These are phyloP conservation scores for Gossypium thurberi DNA, from an alignment of 345 rosid genomes.

Conservation along the genomic window DNA sequence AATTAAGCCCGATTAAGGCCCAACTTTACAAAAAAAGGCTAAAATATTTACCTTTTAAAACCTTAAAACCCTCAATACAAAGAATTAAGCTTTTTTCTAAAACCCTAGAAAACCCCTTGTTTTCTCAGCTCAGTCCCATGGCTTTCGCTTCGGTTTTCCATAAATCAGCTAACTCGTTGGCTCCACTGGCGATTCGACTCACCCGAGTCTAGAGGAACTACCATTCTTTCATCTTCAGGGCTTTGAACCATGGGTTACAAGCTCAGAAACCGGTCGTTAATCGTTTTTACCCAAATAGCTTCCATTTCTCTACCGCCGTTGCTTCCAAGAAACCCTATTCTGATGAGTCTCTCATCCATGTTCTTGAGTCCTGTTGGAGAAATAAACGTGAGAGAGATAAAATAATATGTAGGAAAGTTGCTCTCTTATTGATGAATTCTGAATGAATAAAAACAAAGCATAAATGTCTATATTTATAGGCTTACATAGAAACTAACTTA, in stretches of 20 bases:
- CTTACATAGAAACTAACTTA: too few relatives aligned
- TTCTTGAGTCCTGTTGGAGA: constrained; percentile 31
- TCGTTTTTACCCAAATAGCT: constrained; percentile 5
- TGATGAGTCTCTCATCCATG: constrained; percentile 49
- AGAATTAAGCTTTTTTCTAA: neutral
- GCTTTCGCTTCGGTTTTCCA: constrained; percentile 37
- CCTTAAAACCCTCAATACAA: neutral
- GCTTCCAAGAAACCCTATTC: constrained; percentile 27
- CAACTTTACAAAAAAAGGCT: neutral
- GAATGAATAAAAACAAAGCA: too few relatives aligned
- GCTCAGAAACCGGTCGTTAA: constrained; percentile 12
- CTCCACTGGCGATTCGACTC: constrained; percentile 35
- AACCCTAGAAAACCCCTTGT: constrained; percentile 2
- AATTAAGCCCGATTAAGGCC: neutral
- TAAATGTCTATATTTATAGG: too few relatives aligned
- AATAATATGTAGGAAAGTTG: too few relatives aligned
- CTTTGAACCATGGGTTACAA: constrained; percentile 18
- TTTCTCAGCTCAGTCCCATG: constrained; percentile 22
- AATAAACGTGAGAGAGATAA: too few relatives aligned
- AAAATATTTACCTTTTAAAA: neutral
- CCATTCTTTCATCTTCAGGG: constrained; percentile 24
- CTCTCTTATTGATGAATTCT: too few relatives aligned
- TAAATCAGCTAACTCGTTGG: constrained; percentile 36
- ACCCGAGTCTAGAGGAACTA: constrained; percentile 26
- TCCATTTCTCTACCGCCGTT: constrained; percentile 35